Conservation (phyloP, 164 flowering plant genomes). For the Annona cherimola region DNA sequence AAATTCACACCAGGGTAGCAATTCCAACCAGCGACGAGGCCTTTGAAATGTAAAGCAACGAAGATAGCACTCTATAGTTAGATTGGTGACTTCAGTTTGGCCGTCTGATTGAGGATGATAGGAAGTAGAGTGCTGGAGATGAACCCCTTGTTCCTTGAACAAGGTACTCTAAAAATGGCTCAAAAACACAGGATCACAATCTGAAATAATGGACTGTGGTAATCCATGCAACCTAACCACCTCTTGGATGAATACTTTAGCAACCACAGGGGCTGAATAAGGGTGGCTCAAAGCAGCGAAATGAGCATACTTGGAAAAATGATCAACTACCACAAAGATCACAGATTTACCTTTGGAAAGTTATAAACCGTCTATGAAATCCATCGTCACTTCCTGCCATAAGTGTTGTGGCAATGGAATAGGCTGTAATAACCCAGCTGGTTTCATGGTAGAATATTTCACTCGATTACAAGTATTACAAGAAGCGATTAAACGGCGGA, state of each 20-base stretch:
- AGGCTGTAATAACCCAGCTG: not conserved
- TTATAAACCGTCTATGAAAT: not conserved
- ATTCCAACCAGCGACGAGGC: constrained; percentile 7
- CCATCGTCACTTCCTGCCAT: constrained; percentile 6
- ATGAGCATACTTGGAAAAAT: constrained; percentile 1
- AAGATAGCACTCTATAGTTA: constrained; percentile 1
- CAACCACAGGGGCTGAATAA: not conserved
- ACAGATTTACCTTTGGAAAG: not conserved
- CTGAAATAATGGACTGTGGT: not conserved
- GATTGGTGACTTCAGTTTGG: constrained; percentile 7
- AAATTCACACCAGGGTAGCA: constrained; percentile 6
- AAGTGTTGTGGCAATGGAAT: not conserved
- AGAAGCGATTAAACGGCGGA: not conserved
- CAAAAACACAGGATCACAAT: not conserved
- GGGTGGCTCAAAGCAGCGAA: not conserved
- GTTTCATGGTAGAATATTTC: not conserved
- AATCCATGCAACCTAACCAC: too few species aligned
- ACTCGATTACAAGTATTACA: not conserved
- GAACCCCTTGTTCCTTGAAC: not conserved
- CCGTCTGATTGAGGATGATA: constrained; percentile 7
- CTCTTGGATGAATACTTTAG: too few species aligned
- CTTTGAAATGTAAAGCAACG: constrained; percentile 6
- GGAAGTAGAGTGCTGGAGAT: not conserved
- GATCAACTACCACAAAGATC: constrained; percentile 3
- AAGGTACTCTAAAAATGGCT: not conserved